Percentiles rank a stretch among this genome's conserved stretches.
Conservation (phyloP, 257 asterid genomes). For the Paulownia fortunei region DNA sequence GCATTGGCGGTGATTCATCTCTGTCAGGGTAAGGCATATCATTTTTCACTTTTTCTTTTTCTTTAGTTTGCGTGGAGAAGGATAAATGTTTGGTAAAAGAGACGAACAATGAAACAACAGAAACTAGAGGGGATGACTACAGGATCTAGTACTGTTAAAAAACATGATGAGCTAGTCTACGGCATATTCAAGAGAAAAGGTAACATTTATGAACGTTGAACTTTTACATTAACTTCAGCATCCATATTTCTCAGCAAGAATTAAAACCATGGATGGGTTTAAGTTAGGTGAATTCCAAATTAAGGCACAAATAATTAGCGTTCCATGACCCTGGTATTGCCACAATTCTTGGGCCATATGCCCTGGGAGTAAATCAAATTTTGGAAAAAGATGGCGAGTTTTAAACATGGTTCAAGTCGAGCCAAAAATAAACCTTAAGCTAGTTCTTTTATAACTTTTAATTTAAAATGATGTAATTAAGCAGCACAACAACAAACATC, state of each 20-base stretch:
- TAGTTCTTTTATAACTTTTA: constrained; percentile 5
- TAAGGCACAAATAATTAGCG: neutral
- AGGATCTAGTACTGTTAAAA: neutral
- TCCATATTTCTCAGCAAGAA: neutral
- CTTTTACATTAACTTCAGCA: neutral
- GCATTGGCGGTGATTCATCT: no score
- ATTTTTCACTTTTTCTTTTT: neutral
- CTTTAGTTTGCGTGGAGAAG: neutral
- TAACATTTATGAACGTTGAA: neutral
- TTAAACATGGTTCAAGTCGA: neutral
- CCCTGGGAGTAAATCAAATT: neutral
- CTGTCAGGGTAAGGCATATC: neutral
- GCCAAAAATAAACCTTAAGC: constrained; percentile 4
- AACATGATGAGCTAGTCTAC: neutral
- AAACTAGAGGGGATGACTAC: neutral
- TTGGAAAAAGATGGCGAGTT: neutral
- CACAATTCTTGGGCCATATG: neutral
- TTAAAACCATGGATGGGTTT: neutral
- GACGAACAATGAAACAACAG: neutral
- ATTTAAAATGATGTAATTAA: constrained; percentile 14
- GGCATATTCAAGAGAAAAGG: neutral
- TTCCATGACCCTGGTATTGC: neutral
- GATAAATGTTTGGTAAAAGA: neutral
- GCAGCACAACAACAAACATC: constrained; percentile 11
- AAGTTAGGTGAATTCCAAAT: neutral